Base-by-base conservation (phyloP, 1,284 basidiomycete species). In the Ceratobasidium sp. region DNA sequence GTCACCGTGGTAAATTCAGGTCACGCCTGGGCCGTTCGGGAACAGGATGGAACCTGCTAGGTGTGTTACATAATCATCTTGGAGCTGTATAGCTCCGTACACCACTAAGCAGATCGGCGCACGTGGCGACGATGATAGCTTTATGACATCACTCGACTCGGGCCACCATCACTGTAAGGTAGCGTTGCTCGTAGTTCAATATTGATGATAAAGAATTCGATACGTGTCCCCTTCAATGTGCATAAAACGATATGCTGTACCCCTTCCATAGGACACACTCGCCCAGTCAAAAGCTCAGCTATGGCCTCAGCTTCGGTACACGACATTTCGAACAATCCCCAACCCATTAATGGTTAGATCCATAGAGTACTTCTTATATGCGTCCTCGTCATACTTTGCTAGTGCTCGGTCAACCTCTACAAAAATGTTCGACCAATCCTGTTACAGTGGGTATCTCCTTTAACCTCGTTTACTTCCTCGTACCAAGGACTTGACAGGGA, bases 221-320 rank as follows among this genome's bases (percentile, higher is more conserved):
- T n/a, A 26, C 32, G 14, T 14, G 18, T 41, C 18, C n/a, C 14
- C 14, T 1, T 41, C n/a, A 21, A 39, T 4, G 9, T 45, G 1
- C 10, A 18, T 12, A 1, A n/a, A 26, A 12, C 23, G 9, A 26
- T n/a, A 1, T 30, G 8, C 8, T 46, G 1, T 26, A 41, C 12
- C 23, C 16, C 36, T 14, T 3, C 23, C 32, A 34, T 58, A 26
- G 36, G 53, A 21, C 53, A 69, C 16, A 67, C 36, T 21, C 34
- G 65, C 2, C 53, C 39, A 16, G n/a, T 69, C 21, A 69, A 50
- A n/a, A 30, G n/a, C 8, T 43, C 65, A 14, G 28, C 52, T 12
- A 69, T 69, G 65, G n/a, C 65, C 5, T 57, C 65, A 14, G 53
- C 65, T 45, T 69, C 65, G 2, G 41, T 69, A 2, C 52, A 69